phyloP scores from a whole-genome alignment of 176 grass and related monocot species.

The Thinopyrum elongatum region DNA sequence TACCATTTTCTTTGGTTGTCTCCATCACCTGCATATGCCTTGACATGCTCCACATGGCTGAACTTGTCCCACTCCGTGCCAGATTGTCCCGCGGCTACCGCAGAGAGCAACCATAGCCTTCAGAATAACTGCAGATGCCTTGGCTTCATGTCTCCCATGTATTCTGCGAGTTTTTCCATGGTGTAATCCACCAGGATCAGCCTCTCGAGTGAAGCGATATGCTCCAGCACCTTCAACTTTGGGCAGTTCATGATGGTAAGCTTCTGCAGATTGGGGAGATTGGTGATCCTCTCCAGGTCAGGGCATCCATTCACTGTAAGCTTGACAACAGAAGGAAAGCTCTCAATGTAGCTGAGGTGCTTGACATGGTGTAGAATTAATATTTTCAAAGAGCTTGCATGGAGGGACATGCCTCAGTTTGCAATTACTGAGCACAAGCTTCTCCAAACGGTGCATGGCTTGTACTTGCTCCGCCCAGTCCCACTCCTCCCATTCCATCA shows the following conservation, averaged over 20 bases:
- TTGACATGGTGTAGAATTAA: accelerated
- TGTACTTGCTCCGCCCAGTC: neutral
- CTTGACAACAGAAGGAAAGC: neutral
- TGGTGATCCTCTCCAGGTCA: neutral
- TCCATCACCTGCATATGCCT: neutral
- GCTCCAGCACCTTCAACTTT: neutral
- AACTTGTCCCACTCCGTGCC: neutral
- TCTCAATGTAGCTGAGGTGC: neutral
- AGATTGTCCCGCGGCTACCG: neutral
- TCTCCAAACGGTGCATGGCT: neutral
- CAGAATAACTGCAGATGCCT: neutral
- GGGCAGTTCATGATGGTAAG: neutral
- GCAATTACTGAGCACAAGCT: neutral
- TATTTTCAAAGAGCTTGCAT: neutral
- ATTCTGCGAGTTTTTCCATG: neutral
- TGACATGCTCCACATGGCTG: neutral
- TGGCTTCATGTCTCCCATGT: neutral
- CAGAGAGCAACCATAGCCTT: neutral
- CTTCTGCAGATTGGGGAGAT: neutral
- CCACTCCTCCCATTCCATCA: neutral
- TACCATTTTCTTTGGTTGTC: neutral
- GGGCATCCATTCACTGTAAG: neutral
- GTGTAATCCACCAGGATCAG: neutral
- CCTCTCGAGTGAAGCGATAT: neutral
- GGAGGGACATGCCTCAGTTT: neutral